These are phyloP conservation scores for Apiotrichum gamsii DNA, from an alignment of 1,284 basidiomycete species.

Conservation along the genomic window DNA sequence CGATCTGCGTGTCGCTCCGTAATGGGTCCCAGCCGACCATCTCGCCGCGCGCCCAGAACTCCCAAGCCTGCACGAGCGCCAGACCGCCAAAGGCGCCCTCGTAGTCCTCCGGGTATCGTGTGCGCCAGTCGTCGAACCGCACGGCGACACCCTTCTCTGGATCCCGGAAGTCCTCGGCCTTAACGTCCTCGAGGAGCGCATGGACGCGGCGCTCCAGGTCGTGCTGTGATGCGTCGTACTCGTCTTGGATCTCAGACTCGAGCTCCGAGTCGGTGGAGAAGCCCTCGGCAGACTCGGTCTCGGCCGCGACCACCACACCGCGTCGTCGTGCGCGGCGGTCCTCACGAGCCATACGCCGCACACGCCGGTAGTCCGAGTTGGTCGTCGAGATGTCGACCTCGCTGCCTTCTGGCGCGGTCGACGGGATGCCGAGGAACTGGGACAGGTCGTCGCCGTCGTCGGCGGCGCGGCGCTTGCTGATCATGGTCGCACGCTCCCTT, in stretches of 20 bases:
- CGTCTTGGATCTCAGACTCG: slow-evolving; percentile 57
- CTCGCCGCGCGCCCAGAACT: slow-evolving; percentile 88
- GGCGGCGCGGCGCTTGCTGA: slow-evolving; percentile 57
- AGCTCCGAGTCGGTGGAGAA: slow-evolving; percentile 79
- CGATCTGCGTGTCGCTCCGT: slow-evolving; percentile 58
- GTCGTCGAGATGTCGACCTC: slow-evolving; percentile 28
- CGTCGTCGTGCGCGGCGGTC: slow-evolving; percentile 52
- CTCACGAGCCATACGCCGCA: slow-evolving; percentile 55
- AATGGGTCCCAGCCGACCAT: slow-evolving; percentile 81
- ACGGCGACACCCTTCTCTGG: slow-evolving; percentile 64
- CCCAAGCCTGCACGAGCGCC: slow-evolving; percentile 85
- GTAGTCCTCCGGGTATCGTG: slow-evolving; percentile 72
- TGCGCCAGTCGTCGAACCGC: slow-evolving; percentile 75
- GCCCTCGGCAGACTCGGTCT: slow-evolving; percentile 57
- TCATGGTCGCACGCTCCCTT: slow-evolving; percentile 66
- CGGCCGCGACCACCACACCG: slow-evolving; percentile 1
- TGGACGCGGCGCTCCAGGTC: slow-evolving; percentile 55
- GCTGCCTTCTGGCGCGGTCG: slow-evolving; percentile 38
- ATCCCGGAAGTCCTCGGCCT: slow-evolving; percentile 74
- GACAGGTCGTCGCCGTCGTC: slow-evolving; percentile 80
- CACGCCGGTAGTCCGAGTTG: slow-evolving; percentile 52
- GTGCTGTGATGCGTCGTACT: slow-evolving; percentile 62
- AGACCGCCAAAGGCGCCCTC: slow-evolving; percentile 81
- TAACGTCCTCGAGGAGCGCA: slow-evolving; percentile 68
- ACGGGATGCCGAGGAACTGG: slow-evolving; percentile 60